Conservation (phyloP, 148 eudicot genomes). For the Simmondsia chinensis region DNA sequence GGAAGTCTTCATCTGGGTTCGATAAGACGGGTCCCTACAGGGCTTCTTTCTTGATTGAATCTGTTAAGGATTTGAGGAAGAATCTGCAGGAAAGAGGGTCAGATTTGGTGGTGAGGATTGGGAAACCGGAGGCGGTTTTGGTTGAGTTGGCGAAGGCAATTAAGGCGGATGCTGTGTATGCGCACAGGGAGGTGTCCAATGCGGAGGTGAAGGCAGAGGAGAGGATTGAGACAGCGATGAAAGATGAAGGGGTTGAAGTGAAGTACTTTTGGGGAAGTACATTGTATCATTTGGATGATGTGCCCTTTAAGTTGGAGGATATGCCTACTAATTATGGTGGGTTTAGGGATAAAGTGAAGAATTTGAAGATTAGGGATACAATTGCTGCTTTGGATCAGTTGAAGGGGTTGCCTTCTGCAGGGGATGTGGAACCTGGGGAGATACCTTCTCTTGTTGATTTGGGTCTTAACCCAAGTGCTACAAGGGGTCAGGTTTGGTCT, state of each 20-base stretch:
- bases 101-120: conserved; percentile 77
- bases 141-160: conserved; percentile 65
- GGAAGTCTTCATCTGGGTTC: conserved; percentile 80
- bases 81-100: conserved; percentile 69
- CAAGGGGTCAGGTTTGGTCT: conserved; percentile 56
- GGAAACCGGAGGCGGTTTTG: conserved; percentile 71
- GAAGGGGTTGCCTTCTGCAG: conserved; percentile 68
- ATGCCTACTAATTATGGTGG: conserved; percentile 95
- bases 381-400: conserved; percentile 67
- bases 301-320: conserved; percentile 68
- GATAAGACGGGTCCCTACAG: conserved; percentile 92
- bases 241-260: conserved; percentile 80
- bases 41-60: conserved; percentile 68
- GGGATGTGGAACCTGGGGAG: conserved; percentile 82
- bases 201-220: conserved; percentile 77
- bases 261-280: conserved; percentile 99
- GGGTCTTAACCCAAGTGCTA: conserved; percentile 74
- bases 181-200: conserved; percentile 68
- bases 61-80: conserved; percentile 64
- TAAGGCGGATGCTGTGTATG: conserved; percentile 77
- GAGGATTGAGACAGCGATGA: conserved; percentile 60
- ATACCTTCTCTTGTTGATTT: conserved; percentile 74
- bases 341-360: conserved; percentile 78
- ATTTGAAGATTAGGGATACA: conserved; percentile 75
- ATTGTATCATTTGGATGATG: conserved; percentile 88